Evolutionary conservation across 2,329 filamentous ascomycete genomes (phyloP).

Genomic region (Talaromyces sp.): DNA sequence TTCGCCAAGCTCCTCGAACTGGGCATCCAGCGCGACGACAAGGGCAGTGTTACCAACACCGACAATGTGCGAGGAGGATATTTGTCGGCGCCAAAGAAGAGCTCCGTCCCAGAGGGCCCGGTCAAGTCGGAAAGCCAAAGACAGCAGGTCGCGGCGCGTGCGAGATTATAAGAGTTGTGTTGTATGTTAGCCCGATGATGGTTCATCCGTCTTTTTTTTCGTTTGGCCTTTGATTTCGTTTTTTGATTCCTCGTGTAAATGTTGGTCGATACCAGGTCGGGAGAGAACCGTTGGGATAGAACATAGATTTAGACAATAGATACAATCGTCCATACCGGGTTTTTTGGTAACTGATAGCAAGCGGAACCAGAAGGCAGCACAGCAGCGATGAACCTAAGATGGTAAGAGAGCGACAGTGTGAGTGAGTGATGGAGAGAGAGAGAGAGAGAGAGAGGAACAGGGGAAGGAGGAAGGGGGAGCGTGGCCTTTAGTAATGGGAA

Average conservation of each 20-base stretch:
- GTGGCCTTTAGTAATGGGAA: neutral
- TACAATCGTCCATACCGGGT: neutral
- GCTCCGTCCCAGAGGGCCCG: conserved; percentile 2
- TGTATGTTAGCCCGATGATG: neutral
- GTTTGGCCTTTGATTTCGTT: neutral
- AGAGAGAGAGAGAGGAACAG: neutral
- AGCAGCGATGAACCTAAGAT: neutral
- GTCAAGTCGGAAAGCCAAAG: conserved; percentile 8
- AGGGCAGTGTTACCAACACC: conserved; percentile 50
- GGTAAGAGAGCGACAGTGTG: neutral
- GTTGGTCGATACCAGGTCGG: neutral
- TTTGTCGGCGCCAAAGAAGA: conserved; percentile 41
- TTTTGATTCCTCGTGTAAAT: neutral
- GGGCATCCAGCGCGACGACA: conserved; percentile 52
- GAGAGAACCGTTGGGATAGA: neutral
- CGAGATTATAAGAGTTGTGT: neutral
- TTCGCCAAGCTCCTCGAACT: conserved; percentile 59
- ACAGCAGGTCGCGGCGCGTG: conserved; percentile 1
- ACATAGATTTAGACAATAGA: neutral
- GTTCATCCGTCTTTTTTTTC: neutral
- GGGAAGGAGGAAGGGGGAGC: neutral
- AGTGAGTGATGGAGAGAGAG: neutral
- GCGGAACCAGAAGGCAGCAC: neutral
- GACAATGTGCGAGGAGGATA: conserved; percentile 57
- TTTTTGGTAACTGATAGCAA: neutral